A percentile compares a stretch with the other conserved stretches of the same genome.
Evolutionary conservation across 495 filamentous ascomycete species (phyloP).

Genomic region (Hypoxylon intermedium): DNA sequence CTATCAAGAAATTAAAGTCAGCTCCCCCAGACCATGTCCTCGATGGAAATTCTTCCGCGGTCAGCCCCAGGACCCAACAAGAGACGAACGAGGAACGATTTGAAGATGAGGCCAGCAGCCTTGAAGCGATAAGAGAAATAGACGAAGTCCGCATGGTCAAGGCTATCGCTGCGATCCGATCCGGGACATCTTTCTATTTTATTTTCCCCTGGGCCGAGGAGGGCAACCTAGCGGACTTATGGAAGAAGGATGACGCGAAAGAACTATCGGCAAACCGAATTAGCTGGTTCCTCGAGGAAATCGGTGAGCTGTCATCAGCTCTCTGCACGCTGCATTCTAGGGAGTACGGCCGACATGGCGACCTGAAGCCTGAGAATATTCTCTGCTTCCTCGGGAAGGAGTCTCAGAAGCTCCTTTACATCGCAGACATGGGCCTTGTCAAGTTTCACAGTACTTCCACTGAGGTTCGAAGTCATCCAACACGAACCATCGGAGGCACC

Average conservation of each 20-base stretch:
- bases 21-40: too few species aligned
- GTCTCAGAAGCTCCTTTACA: slow-evolving; percentile 10
- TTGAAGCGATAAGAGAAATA: slow-evolving; percentile 5
- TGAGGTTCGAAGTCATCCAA: slow-evolving; percentile 16
- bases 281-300: neutral
- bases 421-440: slow-evolving; percentile 40
- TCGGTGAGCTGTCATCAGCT: neutral
- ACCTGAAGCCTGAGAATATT: slow-evolving; percentile 26
- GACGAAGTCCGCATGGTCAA: slow-evolving; percentile 15
- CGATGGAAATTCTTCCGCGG: neutral
- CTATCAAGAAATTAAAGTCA: neutral
- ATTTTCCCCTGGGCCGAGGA: slow-evolving; percentile 35
- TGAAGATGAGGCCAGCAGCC: neutral
- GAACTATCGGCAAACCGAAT: neutral
- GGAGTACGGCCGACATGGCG: slow-evolving; percentile 17
- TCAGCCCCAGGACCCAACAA: neutral
- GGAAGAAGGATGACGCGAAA: neutral
- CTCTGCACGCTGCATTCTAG: slow-evolving; percentile 3
- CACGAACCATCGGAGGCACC: slow-evolving; percentile 17
- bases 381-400: slow-evolving; percentile 9
- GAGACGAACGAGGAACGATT: neutral
- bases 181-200: slow-evolving; percentile 10
- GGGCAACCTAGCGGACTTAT: slow-evolving; percentile 27
- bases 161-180: slow-evolving; percentile 11
- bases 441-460: slow-evolving; percentile 15